Base-by-base conservation (phyloP, 106 monocot genomes). In the Dendrobium officinale region DNA sequence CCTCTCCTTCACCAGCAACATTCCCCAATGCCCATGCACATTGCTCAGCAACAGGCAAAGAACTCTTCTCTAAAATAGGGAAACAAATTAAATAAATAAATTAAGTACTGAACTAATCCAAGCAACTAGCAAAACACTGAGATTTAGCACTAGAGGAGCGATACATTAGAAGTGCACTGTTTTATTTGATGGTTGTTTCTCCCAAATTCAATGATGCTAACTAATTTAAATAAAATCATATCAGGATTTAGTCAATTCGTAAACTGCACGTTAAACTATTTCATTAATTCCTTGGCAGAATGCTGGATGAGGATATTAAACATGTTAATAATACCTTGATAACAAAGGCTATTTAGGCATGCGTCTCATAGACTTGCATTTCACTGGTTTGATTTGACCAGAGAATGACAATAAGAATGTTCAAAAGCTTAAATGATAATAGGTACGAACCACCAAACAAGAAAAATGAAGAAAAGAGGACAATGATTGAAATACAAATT, bases 21-120 rank as follows among this genome's bases (percentile, higher is more conserved):
- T 99, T 99, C 48, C 98, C 98, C 80, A 99, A 75, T 75, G 98
- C 95, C 98, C 98, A 99, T 55, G 98, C 92, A 85, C 98, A 99
- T 87, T 99, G 98, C 83, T 99, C 98, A 55, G 89, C 91, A 77
- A 99, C 98, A 81, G 84, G 88, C 31, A 86, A 22, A 54, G 91
- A 93, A 79, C 92, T 99, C 86, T 95, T 99, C 77, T 99, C 98
- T 99, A 86, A 16, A 43, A 48, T 83, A 81, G 45, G 73, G 43
- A 72, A 7, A 82, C 59, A 80, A 58, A 81, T 24, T 42, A 20
- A 73, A 81, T 37, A 42, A 70, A 67, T 67, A 77, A 8, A 49
- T 2, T 22, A 48, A 22, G 27, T 11, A 13, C 43, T 74, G n/a
- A 74, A 44, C 41, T 4, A 44, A 74, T 44, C 43, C 74, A 74